Evolutionary conservation across 176 grass and related monocot species (phyloP).

Genomic region (Ensete glaucum): DNA sequence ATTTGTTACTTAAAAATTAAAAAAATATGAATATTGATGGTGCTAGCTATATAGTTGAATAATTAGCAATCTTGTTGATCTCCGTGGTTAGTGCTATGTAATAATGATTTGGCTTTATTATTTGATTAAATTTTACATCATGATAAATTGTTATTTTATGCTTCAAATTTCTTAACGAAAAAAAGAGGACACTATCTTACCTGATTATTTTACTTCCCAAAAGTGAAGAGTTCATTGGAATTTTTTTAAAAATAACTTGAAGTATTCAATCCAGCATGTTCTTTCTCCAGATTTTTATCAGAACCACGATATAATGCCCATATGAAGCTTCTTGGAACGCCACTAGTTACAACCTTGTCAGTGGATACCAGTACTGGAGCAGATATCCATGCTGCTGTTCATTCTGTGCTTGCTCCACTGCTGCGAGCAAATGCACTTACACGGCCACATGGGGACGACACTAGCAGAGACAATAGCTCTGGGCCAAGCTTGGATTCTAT

Average conservation of each 20-base stretch:
- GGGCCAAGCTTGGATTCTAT: constrained; percentile 79
- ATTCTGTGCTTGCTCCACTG: constrained; percentile 52
- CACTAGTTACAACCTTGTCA: constrained; percentile 70
- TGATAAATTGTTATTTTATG: too few relatives aligned
- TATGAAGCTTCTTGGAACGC: constrained; percentile 66
- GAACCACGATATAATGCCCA: constrained; percentile 46
- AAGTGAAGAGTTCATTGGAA: background rate
- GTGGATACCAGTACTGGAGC: constrained; percentile 36
- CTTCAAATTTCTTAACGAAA: too few relatives aligned
- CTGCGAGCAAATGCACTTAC: constrained; percentile 40
- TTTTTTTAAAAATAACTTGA: background rate
- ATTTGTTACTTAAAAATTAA: too few relatives aligned
- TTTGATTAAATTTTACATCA: too few relatives aligned
- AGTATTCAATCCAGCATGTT: background rate
- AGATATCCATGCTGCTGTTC: constrained; percentile 58
- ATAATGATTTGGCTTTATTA: too few relatives aligned
- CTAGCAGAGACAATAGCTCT: constrained; percentile 32
- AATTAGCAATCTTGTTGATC: too few relatives aligned
- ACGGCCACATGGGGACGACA: constrained; percentile 18
- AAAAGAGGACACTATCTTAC: background rate
- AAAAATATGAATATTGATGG: too few relatives aligned
- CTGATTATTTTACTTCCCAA: background rate
- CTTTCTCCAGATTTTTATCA: constrained; percentile 33
- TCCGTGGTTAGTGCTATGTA: too few relatives aligned
- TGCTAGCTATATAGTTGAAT: too few relatives aligned